Evolutionary conservation across 352 stramenopile genomes (phyloP).

Genomic region (Pythium graminicola): DNA sequence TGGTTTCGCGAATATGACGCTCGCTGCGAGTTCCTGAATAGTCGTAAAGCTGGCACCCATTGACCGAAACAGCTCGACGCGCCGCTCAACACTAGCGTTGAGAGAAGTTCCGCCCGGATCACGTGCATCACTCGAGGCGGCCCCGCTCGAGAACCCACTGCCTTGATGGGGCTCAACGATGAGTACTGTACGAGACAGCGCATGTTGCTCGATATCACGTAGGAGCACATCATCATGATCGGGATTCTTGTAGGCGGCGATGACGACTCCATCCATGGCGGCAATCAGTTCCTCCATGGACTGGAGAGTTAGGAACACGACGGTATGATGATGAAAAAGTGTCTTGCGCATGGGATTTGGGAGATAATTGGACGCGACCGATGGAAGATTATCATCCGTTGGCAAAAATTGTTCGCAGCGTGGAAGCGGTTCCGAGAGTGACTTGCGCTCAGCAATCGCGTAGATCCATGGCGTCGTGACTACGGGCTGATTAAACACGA

Average conservation of each 20-base stretch:
- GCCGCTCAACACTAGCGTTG: slow-evolving; percentile 42
- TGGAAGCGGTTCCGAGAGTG: slow-evolving; percentile 62
- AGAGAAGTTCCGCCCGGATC: slow-evolving; percentile 8
- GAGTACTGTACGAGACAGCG: slow-evolving; percentile 41
- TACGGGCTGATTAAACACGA: slow-evolving; percentile 80
- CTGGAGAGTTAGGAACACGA: slow-evolving; percentile 70
- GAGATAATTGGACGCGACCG: slow-evolving; percentile 57
- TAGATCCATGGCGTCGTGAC: slow-evolving; percentile 79
- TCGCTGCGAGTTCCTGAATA: slow-evolving; percentile 73
- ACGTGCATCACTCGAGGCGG: slow-evolving; percentile 40
- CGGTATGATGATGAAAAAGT: slow-evolving; percentile 57
- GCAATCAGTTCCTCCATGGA: slow-evolving; percentile 72
- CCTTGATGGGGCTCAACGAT: slow-evolving; percentile 50
- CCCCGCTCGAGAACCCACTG: slow-evolving; percentile 49
- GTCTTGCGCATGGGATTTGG: slow-evolving; percentile 71
- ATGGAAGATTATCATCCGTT: slow-evolving; percentile 45
- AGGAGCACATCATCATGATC: slow-evolving; percentile 56
- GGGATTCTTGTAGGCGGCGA: slow-evolving; percentile 47
- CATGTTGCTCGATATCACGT: slow-evolving; percentile 44
- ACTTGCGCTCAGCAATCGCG: slow-evolving; percentile 65
- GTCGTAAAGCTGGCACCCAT: slow-evolving; percentile 65
- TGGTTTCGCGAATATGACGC: slow-evolving; percentile 75
- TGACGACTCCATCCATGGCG: slow-evolving; percentile 64
- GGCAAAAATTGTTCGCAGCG: slow-evolving; percentile 73
- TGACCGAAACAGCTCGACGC: slow-evolving; percentile 51